Conservation (phyloP, 1,284 basidiomycete genomes). For the Ceratobasidium sp. region DNA sequence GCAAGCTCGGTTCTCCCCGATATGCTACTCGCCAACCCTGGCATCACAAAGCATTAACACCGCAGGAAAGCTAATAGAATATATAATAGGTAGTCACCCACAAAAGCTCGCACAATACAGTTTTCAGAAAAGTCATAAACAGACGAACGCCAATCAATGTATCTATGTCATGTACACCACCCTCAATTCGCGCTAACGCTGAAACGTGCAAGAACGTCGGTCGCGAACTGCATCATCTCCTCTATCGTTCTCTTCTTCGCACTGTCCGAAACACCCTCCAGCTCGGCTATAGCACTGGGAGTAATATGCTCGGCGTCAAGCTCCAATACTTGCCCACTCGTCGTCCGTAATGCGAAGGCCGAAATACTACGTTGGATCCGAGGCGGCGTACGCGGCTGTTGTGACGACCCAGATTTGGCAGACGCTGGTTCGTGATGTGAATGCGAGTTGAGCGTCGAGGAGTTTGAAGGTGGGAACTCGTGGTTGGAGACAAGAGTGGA, state of each 20-base stretch:
- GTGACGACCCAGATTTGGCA: constrained; percentile 26
- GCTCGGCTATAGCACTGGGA: constrained; percentile 72
- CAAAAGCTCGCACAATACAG: constrained; percentile 30
- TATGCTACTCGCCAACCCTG: neutral
- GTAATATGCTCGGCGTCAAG: constrained; percentile 81
- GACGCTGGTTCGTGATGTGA: constrained; percentile 47
- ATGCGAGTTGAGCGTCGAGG: constrained; percentile 49
- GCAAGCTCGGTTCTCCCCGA: neutral
- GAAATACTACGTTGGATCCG: constrained; percentile 51
- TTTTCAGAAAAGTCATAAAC: constrained; percentile 24
- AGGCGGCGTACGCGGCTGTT: constrained; percentile 20
- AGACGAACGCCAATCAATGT: constrained; percentile 1
- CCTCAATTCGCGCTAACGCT: constrained; percentile 51
- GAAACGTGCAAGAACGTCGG: constrained; percentile 79
- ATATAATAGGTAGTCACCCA: constrained; percentile 7
- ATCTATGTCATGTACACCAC: neutral
- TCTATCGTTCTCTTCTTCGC: constrained; percentile 82
- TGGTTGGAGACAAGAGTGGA: constrained; percentile 33
- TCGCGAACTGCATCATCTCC: constrained; percentile 76
- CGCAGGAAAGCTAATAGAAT: neutral
- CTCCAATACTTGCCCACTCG: constrained; percentile 79
- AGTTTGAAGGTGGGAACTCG: constrained; percentile 32
- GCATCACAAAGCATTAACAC: neutral
- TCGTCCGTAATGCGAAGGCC: constrained; percentile 74
- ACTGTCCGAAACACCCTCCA: constrained; percentile 80